These are phyloP conservation scores for Mimosa bimucronata DNA, from an alignment of 306 rosid genomes.

Conservation along the genomic window DNA sequence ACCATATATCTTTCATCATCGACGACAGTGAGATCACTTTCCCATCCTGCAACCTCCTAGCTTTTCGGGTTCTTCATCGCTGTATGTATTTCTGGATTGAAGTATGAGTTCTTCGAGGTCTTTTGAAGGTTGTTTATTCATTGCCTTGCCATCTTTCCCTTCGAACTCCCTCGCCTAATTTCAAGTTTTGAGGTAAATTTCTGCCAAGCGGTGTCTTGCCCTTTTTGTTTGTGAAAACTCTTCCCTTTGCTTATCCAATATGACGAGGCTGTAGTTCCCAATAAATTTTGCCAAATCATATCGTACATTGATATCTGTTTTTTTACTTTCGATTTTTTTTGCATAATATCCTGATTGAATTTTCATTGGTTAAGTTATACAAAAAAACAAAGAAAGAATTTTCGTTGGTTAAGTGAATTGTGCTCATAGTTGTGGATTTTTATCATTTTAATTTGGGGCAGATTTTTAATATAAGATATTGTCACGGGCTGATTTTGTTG, in stretches of 20 bases:
- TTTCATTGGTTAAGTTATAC: too few relatives aligned
- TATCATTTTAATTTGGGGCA: too few relatives aligned
- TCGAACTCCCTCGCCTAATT: slow-evolving; percentile 32
- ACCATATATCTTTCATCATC: too few relatives aligned
- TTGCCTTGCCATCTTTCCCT: slow-evolving; percentile 22
- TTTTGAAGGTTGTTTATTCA: neutral
- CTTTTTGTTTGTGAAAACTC: neutral
- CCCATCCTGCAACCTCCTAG: slow-evolving; percentile 29
- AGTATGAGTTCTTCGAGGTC: slow-evolving; percentile 35
- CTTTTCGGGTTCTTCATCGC: neutral
- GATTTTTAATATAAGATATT: too few relatives aligned
- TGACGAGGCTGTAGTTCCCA: neutral
- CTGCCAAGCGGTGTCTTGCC: neutral
- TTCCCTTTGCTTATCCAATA: neutral
- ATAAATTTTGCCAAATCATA: neutral
- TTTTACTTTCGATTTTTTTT: too few relatives aligned
- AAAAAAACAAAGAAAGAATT: too few relatives aligned
- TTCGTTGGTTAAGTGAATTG: too few relatives aligned
- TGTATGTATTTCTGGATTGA: neutral
- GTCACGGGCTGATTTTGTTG: too few relatives aligned
- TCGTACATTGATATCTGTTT: too few relatives aligned
- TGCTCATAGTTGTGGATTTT: too few relatives aligned
- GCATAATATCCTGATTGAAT: too few relatives aligned
- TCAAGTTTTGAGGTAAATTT: slow-evolving; percentile 37
- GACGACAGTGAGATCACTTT: too few relatives aligned